These are phyloP conservation scores for Neopestalotiopsis sp. DNA, from an alignment of 2,329 filamentous ascomycete genomes.

Conservation along the genomic window DNA sequence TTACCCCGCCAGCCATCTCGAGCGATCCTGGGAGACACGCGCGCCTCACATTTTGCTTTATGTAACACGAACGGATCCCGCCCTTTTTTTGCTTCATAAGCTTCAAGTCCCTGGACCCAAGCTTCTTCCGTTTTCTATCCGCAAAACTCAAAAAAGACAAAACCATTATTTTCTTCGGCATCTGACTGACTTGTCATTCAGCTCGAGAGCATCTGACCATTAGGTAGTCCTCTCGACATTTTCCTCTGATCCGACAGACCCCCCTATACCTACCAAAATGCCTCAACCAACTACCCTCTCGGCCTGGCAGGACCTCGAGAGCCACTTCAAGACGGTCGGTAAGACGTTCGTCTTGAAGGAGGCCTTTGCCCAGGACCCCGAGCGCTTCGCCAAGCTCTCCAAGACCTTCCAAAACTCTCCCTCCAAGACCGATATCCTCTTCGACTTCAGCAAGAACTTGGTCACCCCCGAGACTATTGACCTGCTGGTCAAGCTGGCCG, in stretches of 20 bases:
- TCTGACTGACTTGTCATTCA: not conserved
- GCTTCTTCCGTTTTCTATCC: not conserved
- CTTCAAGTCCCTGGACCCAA: not conserved
- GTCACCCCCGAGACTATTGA: slow-evolving; percentile 89
- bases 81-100: slow-evolving; percentile 7
- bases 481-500: slow-evolving; percentile 85
- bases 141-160: not conserved
- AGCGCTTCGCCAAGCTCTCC: slow-evolving; percentile 90
- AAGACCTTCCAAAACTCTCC: slow-evolving; percentile 81
- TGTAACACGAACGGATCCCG: slow-evolving; percentile 1
- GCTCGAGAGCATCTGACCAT: not conserved
- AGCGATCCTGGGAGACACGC: slow-evolving; percentile 7
- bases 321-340: slow-evolving; percentile 84
- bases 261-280: slow-evolving; percentile 53
- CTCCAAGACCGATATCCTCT: slow-evolving; percentile 85
- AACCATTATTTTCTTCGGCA: not conserved
- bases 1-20: slow-evolving; percentile 10
- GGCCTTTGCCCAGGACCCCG: slow-evolving; percentile 85
- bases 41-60: slow-evolving; percentile 7
- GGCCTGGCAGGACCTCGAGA: slow-evolving; percentile 89
- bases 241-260: not conserved
- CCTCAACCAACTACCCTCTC: slow-evolving; percentile 84
- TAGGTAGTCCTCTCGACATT: not conserved
- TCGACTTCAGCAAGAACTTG: slow-evolving; percentile 99
- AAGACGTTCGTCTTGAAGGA: slow-evolving; percentile 93